phyloP scores from a whole-genome alignment of 2,329 filamentous ascomycete genomes.

The Ceratocystis lukuohia region DNA sequence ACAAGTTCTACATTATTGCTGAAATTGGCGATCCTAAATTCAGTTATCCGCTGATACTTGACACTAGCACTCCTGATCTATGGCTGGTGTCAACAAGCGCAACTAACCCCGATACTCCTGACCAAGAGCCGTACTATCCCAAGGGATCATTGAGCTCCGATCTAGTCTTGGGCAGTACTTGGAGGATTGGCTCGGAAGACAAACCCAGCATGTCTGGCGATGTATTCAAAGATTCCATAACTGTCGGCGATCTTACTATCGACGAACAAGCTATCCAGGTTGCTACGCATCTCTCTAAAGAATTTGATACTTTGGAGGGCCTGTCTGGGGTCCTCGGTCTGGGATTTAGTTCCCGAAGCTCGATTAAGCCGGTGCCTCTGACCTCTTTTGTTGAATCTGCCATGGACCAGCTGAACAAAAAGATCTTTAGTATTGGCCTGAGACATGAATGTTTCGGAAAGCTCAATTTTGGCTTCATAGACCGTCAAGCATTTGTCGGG shows the following conservation, averaged over 20 bases:
- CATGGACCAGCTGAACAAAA: neutral
- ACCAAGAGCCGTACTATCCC: constrained; percentile 31
- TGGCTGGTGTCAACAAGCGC: constrained; percentile 37
- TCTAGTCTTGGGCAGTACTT: constrained; percentile 28
- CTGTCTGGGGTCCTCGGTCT: constrained; percentile 32
- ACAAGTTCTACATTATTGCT: constrained; percentile 30
- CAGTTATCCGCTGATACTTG: constrained; percentile 32
- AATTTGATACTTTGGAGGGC: constrained; percentile 29
- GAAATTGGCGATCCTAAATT: constrained; percentile 33
- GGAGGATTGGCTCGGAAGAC: constrained; percentile 34
- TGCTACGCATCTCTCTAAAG: constrained; percentile 29
- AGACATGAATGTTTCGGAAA: constrained; percentile 45
- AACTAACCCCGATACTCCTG: constrained; percentile 26
- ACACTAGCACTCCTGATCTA: constrained; percentile 35
- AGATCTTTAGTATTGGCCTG: constrained; percentile 52
- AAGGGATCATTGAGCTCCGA: constrained; percentile 29
- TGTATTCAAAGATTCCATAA: constrained; percentile 33
- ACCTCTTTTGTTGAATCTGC: constrained; percentile 33
- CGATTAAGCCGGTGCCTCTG: constrained; percentile 29
- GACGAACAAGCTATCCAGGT: constrained; percentile 32
- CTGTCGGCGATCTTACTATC: constrained; percentile 31
- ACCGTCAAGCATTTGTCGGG: constrained; percentile 48
- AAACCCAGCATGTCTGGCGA: constrained; percentile 31
- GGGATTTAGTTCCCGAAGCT: constrained; percentile 33
- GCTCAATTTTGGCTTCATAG: constrained; percentile 64